Evolutionary conservation across 2,329 filamentous ascomycete genomes (phyloP), one percentile per base, ranked within the genome.

Genomic region (Aspergillus sp.): DNA sequence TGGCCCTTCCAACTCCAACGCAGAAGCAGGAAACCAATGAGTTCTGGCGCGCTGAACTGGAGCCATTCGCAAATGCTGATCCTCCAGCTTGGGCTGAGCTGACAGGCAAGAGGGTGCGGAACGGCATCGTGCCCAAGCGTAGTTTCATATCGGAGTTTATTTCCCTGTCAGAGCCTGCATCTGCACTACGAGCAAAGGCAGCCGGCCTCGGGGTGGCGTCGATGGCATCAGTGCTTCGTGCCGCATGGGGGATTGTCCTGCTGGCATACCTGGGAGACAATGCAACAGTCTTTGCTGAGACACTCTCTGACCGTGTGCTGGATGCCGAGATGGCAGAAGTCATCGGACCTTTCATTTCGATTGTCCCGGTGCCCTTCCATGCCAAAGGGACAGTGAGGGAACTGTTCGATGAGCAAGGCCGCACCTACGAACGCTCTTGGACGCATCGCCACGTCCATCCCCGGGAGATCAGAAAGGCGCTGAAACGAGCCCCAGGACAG

Each of bases 281-380:
- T 11, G 64, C 60, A 15, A 62, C 64, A 12, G 67, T 73, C 3
- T 70, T 73, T 30, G 71, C 64, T 4, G 71, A 74, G 57, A 73
- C 70, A 4, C 63, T 69, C 13, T 74, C 71, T 8, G 67, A 68
- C 20, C 68, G 72, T 30, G 63, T 70, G 8, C 53, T 73, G 11
- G 62, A 70, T 24, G 46, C 66, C 7, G 51, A 59, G 5, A 59
- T 74, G n/a, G 67, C 68, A 46, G 62, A 66, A 22, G 62, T 64
- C 6, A 58, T 74, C 37, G 72, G 70, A 0, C 72, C 72, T 3
- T 58, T 74, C 7, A 66, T 73, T 15, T 70, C 68, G 5, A 70
- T 73, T 12, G 61, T 74, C 1, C 71, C 72, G n/a, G 64, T 73
- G 27, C 72, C 72, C 4, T 73, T 73, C 56, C 46, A 62, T 15